Conservation (phyloP, 1,284 basidiomycete genomes). For the Sporisorium scitamineum region DNA sequence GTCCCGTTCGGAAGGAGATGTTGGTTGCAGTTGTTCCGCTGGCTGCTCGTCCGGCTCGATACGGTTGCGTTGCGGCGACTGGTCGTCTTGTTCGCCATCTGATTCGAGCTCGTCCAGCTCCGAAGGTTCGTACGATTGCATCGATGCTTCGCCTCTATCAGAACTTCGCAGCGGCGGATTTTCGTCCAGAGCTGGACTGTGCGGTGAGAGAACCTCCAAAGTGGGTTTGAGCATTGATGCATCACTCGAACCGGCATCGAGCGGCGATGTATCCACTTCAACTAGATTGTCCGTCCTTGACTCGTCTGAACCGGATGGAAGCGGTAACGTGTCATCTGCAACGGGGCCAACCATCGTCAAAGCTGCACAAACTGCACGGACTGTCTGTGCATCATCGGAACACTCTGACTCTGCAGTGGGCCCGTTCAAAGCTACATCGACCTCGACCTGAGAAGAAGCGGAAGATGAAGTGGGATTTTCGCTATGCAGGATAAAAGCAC, state of each 20-base stretch:
- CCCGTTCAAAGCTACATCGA: not conserved
- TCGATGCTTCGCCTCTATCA: not conserved
- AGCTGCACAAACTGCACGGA: not conserved
- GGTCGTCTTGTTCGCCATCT: not conserved
- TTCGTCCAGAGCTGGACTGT: not conserved
- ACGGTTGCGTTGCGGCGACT: too few species aligned
- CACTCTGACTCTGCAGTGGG: not conserved
- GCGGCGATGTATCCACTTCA: too few species aligned
- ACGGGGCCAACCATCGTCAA: not conserved
- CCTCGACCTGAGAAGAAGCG: not conserved
- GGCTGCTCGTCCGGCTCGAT: not conserved
- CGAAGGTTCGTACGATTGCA: not conserved
- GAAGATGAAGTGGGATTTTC: not conserved
- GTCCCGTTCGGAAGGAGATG: not conserved
- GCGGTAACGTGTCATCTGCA: not conserved
- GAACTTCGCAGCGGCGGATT: not conserved
- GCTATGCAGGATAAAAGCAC: too few species aligned
- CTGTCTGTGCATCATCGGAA: not conserved
- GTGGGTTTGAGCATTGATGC: too few species aligned
- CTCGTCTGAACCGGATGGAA: not conserved
- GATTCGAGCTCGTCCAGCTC: constrained; percentile 3
- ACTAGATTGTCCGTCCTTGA: too few species aligned
- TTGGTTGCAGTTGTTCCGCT: not conserved
- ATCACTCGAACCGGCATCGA: not conserved
- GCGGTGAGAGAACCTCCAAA: too few species aligned